A percentile compares a stretch with the other conserved stretches of the same genome.
These are phyloP conservation scores for Cordyceps javanica DNA, from an alignment of 2,329 filamentous ascomycete genomes.

Conservation along the genomic window DNA sequence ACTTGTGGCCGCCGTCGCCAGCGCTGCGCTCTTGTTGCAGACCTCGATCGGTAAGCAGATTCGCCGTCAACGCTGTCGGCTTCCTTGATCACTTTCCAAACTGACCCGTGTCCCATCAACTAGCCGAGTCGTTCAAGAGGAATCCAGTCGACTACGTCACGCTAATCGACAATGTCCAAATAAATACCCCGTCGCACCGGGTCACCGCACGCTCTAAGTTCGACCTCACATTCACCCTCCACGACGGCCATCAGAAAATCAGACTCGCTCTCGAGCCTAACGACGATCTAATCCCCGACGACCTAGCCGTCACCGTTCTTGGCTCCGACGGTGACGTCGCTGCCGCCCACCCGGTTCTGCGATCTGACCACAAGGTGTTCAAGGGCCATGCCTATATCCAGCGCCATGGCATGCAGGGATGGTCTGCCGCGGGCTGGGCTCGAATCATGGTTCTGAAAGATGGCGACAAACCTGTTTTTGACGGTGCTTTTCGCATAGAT, in stretches of 20 bases:
- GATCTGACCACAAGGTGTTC: constrained; percentile 74
- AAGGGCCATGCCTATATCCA: constrained; percentile 72
- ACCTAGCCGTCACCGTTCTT: constrained; percentile 68
- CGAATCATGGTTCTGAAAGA: constrained; percentile 73
- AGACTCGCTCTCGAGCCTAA: constrained; percentile 83
- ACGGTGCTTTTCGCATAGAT: constrained; percentile 78
- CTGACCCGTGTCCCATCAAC: constrained; percentile 16
- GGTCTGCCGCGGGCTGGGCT: constrained; percentile 82
- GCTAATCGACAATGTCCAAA: constrained; percentile 64
- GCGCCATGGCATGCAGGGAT: constrained; percentile 52
- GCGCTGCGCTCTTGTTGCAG: constrained; percentile 25
- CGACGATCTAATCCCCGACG: constrained; percentile 76
- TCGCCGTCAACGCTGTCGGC: neutral
- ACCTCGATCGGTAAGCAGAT: constrained; percentile 25
- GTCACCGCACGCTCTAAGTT: constrained; percentile 78
- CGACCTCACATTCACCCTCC: constrained; percentile 74
- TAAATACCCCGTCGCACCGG: constrained; percentile 72
- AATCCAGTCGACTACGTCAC: constrained; percentile 72
- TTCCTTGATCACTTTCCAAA: neutral
- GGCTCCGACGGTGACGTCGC: constrained; percentile 63
- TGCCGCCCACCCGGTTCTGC: constrained; percentile 61
- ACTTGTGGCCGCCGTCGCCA: constrained; percentile 25
- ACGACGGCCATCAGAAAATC: constrained; percentile 60
- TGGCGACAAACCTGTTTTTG: constrained; percentile 73
- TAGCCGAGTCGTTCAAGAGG: constrained; percentile 66